A percentile compares a stretch with the other conserved stretches of the same genome.
phyloP scores from a whole-genome alignment of 495 filamentous ascomycete genomes.

The Annulohypoxylon bovei region DNA sequence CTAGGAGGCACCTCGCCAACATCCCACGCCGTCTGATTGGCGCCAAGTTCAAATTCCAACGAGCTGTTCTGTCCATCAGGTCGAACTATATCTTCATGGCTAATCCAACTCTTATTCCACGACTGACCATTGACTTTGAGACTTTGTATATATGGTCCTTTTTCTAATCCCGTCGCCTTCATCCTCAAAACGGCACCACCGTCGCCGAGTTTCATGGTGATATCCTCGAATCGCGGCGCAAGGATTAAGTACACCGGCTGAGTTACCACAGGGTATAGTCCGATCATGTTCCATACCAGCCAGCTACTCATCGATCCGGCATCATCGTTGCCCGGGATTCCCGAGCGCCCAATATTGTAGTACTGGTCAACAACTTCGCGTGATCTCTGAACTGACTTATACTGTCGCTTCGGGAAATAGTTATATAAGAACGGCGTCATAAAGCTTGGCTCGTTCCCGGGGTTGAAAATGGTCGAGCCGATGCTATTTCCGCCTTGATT shows the following conservation, averaged over 20 bases:
- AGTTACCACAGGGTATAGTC: conserved; percentile 69
- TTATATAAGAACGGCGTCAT: conserved; percentile 75
- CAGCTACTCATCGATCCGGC: conserved; percentile 73
- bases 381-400: conserved; percentile 65
- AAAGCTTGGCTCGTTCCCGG: conserved; percentile 74
- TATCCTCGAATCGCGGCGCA: conserved; percentile 66
- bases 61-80: conserved; percentile 58
- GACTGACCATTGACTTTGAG: conserved; percentile 57
- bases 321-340: conserved; percentile 72
- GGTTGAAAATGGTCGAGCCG: conserved; percentile 61
- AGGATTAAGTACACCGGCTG: conserved; percentile 69
- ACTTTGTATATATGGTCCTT: conserved; percentile 62
- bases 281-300: conserved; percentile 73
- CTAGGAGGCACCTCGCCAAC: conserved; percentile 65
- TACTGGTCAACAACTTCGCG: conserved; percentile 63
- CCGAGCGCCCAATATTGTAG: conserved; percentile 59
- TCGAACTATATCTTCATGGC: conserved; percentile 68
- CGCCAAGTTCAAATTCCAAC: conserved; percentile 68
- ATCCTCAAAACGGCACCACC: conserved; percentile 62
- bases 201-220: conserved; percentile 64
- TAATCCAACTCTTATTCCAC: conserved; percentile 67
- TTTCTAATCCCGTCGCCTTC: conserved; percentile 47
- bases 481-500: conserved; percentile 38
- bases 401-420: conserved; percentile 65
- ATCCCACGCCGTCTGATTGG: conserved; percentile 61